Evolutionary conservation across 768 basidiomycete genomes (phyloP), one percentile per base, ranked within the genome.

Genomic region (Rhizopogon rudus): DNA sequence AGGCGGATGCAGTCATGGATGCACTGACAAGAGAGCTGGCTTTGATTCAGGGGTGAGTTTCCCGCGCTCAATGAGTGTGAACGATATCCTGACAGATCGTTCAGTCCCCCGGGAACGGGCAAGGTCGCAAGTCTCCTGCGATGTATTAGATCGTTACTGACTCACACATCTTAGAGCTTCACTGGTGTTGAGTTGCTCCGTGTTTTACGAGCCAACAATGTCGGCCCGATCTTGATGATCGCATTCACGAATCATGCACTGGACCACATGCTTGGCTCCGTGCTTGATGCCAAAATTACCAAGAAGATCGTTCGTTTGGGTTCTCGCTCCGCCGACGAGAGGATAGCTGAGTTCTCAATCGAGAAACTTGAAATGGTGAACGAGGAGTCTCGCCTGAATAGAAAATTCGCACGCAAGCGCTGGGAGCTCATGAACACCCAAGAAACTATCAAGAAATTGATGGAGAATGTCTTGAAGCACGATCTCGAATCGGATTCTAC

Each of bases 171-270:
- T 25, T 41, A 87, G 83, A 83, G 80, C 25, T 88, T 76, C 60
- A 87, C 84, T 3, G 87, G 84, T 1, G 77, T 84, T 5, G 86
- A 91, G 63, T 73, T 91, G 14, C 63, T 91, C 8, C 81, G 86
- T 0, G 80, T 88, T 5, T 71, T 91, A n/a, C 65, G 86, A 5
- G 65, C 71, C 1, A 83, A 80, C 61, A 58, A 74, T 10, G 67
- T 84, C 50, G 68, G 73, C 2, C 86, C 81, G 0, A 82, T 88
- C 50, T 70, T 77, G 3, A 69, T 83, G 61, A 77, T 83, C 28
- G 79, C 88, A 0, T 89, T 83, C 68, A 91, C 89, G 0, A 91
- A 91, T 59, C 90, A 91, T 42, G 89, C 89, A 0, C 74, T 91
- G 3, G 88, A 91, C 55, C 86, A 90, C 58, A 78, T 90, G 71